Evolutionary conservation across 2,329 filamentous ascomycete species (phyloP), one percentile per base, ranked within the genome.

Genomic region (Elsinoe fawcettii): DNA sequence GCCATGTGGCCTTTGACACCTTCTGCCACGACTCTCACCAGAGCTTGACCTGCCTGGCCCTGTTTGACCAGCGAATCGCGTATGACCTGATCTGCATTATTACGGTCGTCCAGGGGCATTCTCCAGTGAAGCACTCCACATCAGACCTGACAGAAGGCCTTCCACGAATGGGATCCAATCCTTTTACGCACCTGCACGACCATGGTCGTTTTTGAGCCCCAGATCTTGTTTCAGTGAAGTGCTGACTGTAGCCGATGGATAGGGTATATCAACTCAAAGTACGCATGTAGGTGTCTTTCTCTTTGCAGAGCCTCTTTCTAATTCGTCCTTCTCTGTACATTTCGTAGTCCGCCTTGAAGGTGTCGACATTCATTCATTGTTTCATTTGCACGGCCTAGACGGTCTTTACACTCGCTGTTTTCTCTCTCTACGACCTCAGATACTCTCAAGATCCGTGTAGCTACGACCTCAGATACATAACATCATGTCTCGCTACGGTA

Each of bases 261-360:
- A 39, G 30, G 34, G 49, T 39, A 39, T 53, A 53, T 39, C 49
- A 53, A 11, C 8, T 37, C 27, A 34, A 53, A 39, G 30, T 37
- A 37, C 49, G 30, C 49, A 22, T 18, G 25, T 39, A 23, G 34
- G n/a, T 16, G 6, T 34, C 34, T 39, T 53, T 37, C 9, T 22
- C 49, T 14, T 14, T 12, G 32, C 11, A 53, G 32, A 53, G 32
- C 30, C 49, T 53, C 49, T 53, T 53, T 46, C 41, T 53, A 53
- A 47, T 56, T 49, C 54, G 23, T 25, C 20, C 20, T 49, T 41
- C 30, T 34, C 27, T 56, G 43, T 37, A 47, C 41, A 36, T 34
- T 36, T 60, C 27, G 25, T 55, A 60, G 59, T 53, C 49, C 49
- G 49, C 56, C 59, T 60, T 58, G 53, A 60, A 34, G 59, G 59